Evolutionary conservation across 2,329 filamentous ascomycete genomes (phyloP).

Genomic region (Exophiala sideris): DNA sequence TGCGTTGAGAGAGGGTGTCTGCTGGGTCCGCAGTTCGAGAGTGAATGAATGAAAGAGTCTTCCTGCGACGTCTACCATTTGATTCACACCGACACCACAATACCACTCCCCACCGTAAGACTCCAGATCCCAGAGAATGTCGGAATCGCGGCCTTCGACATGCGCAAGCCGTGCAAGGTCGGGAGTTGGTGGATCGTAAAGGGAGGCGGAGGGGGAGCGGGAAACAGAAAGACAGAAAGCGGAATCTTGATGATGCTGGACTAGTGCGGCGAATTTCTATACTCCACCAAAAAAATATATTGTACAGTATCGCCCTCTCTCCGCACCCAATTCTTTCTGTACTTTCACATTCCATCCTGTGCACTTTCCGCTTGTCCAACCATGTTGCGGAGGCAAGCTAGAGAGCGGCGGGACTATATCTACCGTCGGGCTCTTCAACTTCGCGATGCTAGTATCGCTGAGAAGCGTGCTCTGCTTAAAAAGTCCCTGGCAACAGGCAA

Average conservation of each 20-base stretch:
- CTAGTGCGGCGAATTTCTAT: constrained; percentile 12
- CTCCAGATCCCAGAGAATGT: constrained; percentile 12
- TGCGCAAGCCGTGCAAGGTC: constrained; percentile 5
- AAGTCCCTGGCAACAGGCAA: constrained; percentile 85
- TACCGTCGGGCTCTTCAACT: constrained; percentile 85
- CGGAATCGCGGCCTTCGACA: constrained; percentile 3
- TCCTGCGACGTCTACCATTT: constrained; percentile 9
- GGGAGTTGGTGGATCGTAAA: background rate
- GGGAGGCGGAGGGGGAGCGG: constrained; percentile 1
- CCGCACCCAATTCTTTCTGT: background rate
- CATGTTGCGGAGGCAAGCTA: constrained; percentile 63
- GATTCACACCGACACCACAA: constrained; percentile 13
- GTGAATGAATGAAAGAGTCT: constrained; percentile 10
- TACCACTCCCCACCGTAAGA: constrained; percentile 19
- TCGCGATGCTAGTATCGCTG: constrained; percentile 85
- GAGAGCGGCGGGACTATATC: constrained; percentile 80
- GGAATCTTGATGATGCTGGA: background rate
- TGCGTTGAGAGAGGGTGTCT: background rate
- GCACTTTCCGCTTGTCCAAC: background rate
- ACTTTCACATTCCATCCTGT: background rate
- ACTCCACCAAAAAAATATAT: constrained; percentile 12
- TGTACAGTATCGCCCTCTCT: background rate
- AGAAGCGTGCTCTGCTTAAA: constrained; percentile 84
- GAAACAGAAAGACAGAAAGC: background rate
- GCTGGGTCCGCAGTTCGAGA: background rate